These are phyloP conservation scores for Rhynchosporium secalis DNA, from an alignment of 2,329 filamentous ascomycete genomes.

Conservation along the genomic window DNA sequence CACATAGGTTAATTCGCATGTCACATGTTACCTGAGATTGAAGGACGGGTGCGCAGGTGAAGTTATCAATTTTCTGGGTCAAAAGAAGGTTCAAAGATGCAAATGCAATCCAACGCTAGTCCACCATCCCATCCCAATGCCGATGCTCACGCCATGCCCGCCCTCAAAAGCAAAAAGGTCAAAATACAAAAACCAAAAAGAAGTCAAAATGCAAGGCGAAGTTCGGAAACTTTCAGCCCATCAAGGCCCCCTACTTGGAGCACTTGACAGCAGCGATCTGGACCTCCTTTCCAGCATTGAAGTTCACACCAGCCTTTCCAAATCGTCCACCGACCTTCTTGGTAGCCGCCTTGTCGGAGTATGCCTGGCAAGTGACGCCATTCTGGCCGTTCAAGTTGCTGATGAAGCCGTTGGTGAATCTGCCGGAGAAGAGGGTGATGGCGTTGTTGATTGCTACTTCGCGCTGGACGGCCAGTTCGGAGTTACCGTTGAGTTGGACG, in stretches of 20 bases:
- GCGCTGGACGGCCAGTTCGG: constrained; percentile 8
- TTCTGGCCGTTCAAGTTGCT: constrained; percentile 40
- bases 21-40: too few species aligned
- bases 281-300: constrained; percentile 7
- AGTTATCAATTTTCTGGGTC: too few species aligned
- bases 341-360: constrained; percentile 7
- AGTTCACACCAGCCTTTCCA: constrained; percentile 1
- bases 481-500: constrained; percentile 12
- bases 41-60: too few species aligned
- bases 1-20: too few species aligned
- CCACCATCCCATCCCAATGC: too few species aligned
- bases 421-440: constrained; percentile 7
- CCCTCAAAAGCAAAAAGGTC: too few species aligned
- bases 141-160: too few species aligned
- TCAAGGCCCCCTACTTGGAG: background rate
- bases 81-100: too few species aligned
- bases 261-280: constrained; percentile 1
- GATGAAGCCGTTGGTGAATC: constrained; percentile 30
- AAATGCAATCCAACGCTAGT: too few species aligned
- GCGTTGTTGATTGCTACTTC: constrained; percentile 13
- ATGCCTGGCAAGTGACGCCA: constrained; percentile 48
- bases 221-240: too few species aligned
- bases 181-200: too few species aligned
- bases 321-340: constrained; percentile 10
- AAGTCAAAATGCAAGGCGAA: too few species aligned